Base-by-base conservation (phyloP, 2,329 filamentous ascomycete species). In the Diaporthe eres region DNA sequence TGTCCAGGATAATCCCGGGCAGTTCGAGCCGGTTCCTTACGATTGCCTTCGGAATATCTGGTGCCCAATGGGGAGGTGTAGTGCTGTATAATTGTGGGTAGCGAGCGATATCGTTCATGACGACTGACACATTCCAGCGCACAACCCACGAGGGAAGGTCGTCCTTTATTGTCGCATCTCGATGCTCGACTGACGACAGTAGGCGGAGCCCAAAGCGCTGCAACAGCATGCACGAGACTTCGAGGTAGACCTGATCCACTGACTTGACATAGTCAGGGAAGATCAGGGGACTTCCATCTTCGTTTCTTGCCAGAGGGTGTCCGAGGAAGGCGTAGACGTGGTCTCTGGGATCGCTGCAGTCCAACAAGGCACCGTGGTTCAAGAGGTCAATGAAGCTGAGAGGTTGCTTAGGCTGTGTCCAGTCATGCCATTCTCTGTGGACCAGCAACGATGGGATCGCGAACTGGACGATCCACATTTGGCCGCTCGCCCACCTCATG, bases 321-420 rank as follows among this genome's bases (percentile, higher is more conserved):
- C n/a, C 71, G 2, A 73, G 71, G 25, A 73, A 73, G 1, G 71
- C 58, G 5, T 65, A 73, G 58, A 73, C n/a, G 19, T 42, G 60
- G 25, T 73, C 71, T 44, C 71, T 49, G 1, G 44, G 58, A 10
- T 73, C 71, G 7, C 34, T 65, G 58, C 65, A 70, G 6, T 55
- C 49, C 34, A 70, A 39, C 49, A 70, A 34, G 1, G 65, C 65
- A 2, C 34, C 65, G 34, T 70, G 65, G 34, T 55, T 70, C n/a
- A 70, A 13, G 1, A 70, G 34, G n/a, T 70, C 65, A 31, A 55
- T 55, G 13, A 70, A 70, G n/a, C 13, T 42, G 8, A 70, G 49
- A 1, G 49, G 49, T 0, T 55, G 22, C 2, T 39, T 49, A 5
- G 22, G 49, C 4, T 70, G 3, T 2, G 34, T 70, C 65, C 65